Percentiles rank a stretch among this genome's conserved stretches.
Conservation (phyloP, 192 early-diverging fungal species). For the Backusella parvicylindrica region DNA sequence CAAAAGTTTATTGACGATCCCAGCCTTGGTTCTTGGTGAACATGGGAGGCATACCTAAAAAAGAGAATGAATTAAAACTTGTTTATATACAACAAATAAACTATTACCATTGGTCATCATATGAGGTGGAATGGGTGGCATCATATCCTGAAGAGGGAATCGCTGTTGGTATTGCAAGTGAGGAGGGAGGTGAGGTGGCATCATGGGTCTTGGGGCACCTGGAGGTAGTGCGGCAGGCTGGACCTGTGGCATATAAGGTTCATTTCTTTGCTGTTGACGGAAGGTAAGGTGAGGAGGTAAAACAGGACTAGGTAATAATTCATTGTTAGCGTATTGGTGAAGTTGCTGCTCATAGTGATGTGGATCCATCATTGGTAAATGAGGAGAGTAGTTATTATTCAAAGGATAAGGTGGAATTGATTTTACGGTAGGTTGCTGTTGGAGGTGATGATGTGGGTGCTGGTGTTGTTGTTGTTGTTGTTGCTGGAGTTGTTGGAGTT, state of each 20-base stretch:
- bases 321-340: neutral
- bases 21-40: constrained; percentile 13
- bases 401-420: neutral
- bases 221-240: constrained; percentile 3
- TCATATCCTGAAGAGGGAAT: constrained; percentile 16
- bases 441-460: neutral
- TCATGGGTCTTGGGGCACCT: constrained; percentile 11
- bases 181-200: constrained; percentile 8
- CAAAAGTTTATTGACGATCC: constrained; percentile 5
- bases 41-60: constrained; percentile 17
- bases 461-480: neutral
- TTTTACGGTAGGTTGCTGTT: neutral
- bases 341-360: neutral
- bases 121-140: constrained; percentile 14
- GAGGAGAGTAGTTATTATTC: neutral
- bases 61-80: neutral
- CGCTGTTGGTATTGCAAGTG: constrained; percentile 9
- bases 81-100: neutral
- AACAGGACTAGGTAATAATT: neutral
- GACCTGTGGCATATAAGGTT: constrained; percentile 5
- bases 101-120: constrained; percentile 20
- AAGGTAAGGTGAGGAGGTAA: neutral
- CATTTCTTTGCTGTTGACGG: neutral
- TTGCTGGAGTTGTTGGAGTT: neutral
- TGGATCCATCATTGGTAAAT: constrained; percentile 3